Evolutionary conservation across 2,329 filamentous ascomycete species (phyloP), one percentile per base, ranked within the genome.

Genomic region (Elsinoe perseae): DNA sequence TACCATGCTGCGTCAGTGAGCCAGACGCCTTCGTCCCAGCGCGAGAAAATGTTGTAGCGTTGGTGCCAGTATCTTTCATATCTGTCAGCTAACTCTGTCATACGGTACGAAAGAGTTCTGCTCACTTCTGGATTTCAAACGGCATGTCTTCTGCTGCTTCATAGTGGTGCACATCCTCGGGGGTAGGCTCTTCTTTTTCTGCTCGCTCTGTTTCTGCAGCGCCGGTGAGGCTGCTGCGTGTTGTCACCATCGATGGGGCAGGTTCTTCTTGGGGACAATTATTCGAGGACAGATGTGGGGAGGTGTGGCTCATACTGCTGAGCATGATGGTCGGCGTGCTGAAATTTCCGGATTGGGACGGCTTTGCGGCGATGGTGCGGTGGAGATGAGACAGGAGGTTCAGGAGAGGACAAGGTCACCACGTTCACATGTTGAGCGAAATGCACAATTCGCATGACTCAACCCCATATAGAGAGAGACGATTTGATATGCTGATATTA

Each of bases 1-100:
- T 93, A 98, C 93, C 93, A 98, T 55, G 90, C 87, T 72, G 92
- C 86, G 68, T 95, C 85, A 0, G 95, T 98, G 78, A 98, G 83
- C 76, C 84, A 86, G 62, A 98, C 80, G 56, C 90, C 92, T 58
- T 91, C 80, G 68, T 96, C 86, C 68, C 96, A 98, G 64, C 80
- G 80, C 14, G 85, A 85, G 72, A 95, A 98, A 62, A 98, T 87
- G 54, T 84, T 85, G 69, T 93, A 85, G 58, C 93, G 82, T 66
- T 97, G 91, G 14, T 85, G 79, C 82, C 89, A 98, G 72, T 98
- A 98, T 69, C 90, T 95, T 46, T 1, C 28, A 56, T 30, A 23
- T 38, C 18, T 27, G 62, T 58, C 10, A 36, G 32, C 12, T 14
- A 36, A 6, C 28, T 10, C 28, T 30, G 28, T 30, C 44, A 40